Conservation (phyloP, 2,329 filamentous ascomycete species). For the Hypocrella siamensis region DNA sequence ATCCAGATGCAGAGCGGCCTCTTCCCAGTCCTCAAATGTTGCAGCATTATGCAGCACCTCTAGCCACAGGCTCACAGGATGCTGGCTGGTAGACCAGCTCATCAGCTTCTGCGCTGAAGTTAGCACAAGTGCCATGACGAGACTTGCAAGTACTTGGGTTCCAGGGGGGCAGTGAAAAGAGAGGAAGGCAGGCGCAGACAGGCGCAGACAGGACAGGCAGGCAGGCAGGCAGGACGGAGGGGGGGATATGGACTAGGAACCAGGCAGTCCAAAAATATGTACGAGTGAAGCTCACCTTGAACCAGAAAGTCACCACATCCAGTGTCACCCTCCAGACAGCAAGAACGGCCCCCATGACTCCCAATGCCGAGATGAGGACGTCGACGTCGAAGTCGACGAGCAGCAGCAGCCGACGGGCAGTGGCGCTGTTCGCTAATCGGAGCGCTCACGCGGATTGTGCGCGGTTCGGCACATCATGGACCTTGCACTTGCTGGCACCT, state of each 20-base stretch:
- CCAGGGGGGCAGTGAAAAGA: too few species aligned
- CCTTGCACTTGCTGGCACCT: too few species aligned
- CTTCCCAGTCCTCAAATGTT: constrained; percentile 74
- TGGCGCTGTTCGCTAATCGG: too few species aligned
- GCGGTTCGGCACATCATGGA: too few species aligned
- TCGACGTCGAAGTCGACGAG: too few species aligned
- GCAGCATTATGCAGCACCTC: constrained; percentile 49
- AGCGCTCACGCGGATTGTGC: too few species aligned
- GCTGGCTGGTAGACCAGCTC: constrained; percentile 51
- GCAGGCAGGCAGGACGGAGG: constrained; percentile 1
- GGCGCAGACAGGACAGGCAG: too few species aligned
- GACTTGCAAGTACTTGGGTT: too few species aligned
- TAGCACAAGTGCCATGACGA: constrained; percentile 7
- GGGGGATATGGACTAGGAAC: neutral
- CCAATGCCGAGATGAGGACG: constrained; percentile 15
- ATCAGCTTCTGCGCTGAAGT: constrained; percentile 42
- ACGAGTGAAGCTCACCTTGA: constrained; percentile 30
- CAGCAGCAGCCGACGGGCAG: too few species aligned
- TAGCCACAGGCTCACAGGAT: constrained; percentile 48
- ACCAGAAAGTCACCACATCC: constrained; percentile 49
- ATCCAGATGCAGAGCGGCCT: constrained; percentile 70
- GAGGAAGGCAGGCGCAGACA: too few species aligned
- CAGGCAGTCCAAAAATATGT: neutral
- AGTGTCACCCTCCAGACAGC: constrained; percentile 42
- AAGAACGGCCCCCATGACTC: constrained; percentile 25